Evolutionary conservation across 1,284 basidiomycete species (phyloP), one percentile per base, ranked within the genome.

Genomic region (Sporisorium sorghi): DNA sequence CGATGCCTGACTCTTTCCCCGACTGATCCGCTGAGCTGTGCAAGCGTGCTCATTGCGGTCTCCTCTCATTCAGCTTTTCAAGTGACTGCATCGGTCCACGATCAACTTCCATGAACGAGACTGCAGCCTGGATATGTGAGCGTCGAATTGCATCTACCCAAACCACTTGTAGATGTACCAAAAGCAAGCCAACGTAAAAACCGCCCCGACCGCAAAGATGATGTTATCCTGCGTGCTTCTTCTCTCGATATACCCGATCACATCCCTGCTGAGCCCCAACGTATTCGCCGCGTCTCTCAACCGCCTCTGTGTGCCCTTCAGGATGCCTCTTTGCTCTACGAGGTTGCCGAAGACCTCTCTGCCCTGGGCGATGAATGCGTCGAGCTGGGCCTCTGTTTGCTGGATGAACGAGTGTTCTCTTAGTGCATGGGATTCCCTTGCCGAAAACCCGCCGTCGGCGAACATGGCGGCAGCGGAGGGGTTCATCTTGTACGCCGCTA

Each of bases 211-310:
- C 3, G 69, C 77, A 53, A 84, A 83, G 48, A 84, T 77, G 52
- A 83, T 73, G 54, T 79, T 83, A 58, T 84, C 83, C 59, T 84
- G 83, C 9, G 80, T 81, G 44, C 76, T 79, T 44, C 81, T 72
- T 35, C 83, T 66, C 57, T 84, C 83, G 58, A 84, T 83, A 46
- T 80, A 82, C 12, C 80, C 79, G 44, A 84, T 84, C 24, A 84
- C 77, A 46, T 83, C 77, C 46, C 83, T 66, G 44, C 82, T 83
- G 17, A 84, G 51, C 5, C 83, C 83, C 15, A 84, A 51, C 4
- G 82, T 83, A 17, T 83, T 82, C 3, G 81, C 83, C 3, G 82
- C 82, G 48, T 83, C 82, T 23, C 79, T 58, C 24, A 84, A 50
- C 26, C 75, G 69, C 24, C 68, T 58, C 37, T 80, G 78, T 19